These are phyloP conservation scores for Ascochyta rabiei DNA, from an alignment of 2,329 filamentous ascomycete species.

Conservation along the genomic window DNA sequence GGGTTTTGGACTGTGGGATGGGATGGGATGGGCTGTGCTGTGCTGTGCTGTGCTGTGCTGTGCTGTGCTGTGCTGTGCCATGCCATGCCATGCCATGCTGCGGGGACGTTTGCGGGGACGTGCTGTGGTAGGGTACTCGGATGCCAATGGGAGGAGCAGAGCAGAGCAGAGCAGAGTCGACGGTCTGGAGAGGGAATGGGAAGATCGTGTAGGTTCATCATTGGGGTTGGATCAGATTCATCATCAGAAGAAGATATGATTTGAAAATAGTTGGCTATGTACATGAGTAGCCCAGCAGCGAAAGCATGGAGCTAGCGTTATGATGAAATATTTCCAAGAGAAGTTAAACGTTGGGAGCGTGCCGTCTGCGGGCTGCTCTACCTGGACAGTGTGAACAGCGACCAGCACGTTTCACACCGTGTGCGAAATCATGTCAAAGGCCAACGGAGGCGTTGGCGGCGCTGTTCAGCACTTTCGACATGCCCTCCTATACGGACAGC, in stretches of 20 bases:
- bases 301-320: conserved; percentile 16
- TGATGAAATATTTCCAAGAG: conserved; percentile 19
- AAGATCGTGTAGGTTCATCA: no score
- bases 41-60: no score
- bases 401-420: conserved; percentile 42
- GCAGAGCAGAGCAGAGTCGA: not conserved
- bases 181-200: no score
- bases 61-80: not conserved
- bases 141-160: not conserved
- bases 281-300: conserved; percentile 25
- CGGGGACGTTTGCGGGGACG: no score
- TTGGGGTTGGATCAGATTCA: not conserved
- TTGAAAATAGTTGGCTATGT: conserved; percentile 22
- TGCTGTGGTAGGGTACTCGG: no score
- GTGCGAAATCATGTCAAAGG: conserved; percentile 39
- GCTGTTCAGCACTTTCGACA: conserved; percentile 41
- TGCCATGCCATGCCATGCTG: not conserved
- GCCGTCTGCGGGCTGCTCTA: conserved; percentile 14
- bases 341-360: conserved; percentile 17
- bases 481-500: conserved; percentile 47
- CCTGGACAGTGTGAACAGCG: conserved; percentile 41
- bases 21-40: no score
- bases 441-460: conserved; percentile 42
- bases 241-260: not conserved
- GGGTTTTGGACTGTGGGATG: no score